These are phyloP conservation scores for Akanthomyces dipterigenus DNA, from an alignment of 2,329 filamentous ascomycete species.

Conservation along the genomic window DNA sequence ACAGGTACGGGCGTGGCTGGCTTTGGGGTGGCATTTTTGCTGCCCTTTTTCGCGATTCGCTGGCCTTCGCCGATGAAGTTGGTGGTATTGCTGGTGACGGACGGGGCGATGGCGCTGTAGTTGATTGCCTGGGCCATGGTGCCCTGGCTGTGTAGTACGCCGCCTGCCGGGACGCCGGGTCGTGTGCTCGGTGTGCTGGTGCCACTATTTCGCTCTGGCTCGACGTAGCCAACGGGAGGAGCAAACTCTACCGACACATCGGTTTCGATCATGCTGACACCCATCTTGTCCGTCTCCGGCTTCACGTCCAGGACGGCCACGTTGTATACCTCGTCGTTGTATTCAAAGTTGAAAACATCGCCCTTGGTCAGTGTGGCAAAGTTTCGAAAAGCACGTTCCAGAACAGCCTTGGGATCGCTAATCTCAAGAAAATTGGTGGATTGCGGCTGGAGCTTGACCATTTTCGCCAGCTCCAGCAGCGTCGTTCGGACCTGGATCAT, in stretches of 20 bases:
- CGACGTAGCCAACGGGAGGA: conserved; percentile 86
- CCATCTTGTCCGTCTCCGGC: conserved; percentile 73
- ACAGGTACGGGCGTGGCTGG: conserved; percentile 60
- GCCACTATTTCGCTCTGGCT: conserved; percentile 72
- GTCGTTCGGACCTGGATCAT: conserved; percentile 94
- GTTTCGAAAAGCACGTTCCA: conserved; percentile 93
- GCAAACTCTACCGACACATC: conserved; percentile 97
- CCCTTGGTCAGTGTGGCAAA: conserved; percentile 91
- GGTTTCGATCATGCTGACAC: conserved; percentile 91
- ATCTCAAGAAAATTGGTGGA: conserved; percentile 92
- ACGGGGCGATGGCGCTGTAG: conserved; percentile 82
- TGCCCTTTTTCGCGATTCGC: conserved; percentile 74
- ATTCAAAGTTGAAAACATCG: conserved; percentile 92
- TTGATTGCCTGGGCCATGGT: conserved; percentile 98
- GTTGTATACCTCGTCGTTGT: conserved; percentile 91
- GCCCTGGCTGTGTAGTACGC: conserved; percentile 74
- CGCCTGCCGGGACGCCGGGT: conserved; percentile 61
- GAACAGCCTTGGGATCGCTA: conserved; percentile 90
- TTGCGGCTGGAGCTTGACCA: conserved; percentile 96
- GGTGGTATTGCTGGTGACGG: conserved; percentile 61
- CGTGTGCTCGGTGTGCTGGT: conserved; percentile 74
- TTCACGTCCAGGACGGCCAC: conserved; percentile 93
- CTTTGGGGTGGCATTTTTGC: conserved; percentile 60
- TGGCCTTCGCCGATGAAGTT: conserved; percentile 79
- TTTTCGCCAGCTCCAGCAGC: conserved; percentile 78